Percentiles rank a stretch among this genome's conserved stretches.
These are phyloP conservation scores for Annona cherimola DNA, from an alignment of 164 flowering plant genomes.

Conservation along the genomic window DNA sequence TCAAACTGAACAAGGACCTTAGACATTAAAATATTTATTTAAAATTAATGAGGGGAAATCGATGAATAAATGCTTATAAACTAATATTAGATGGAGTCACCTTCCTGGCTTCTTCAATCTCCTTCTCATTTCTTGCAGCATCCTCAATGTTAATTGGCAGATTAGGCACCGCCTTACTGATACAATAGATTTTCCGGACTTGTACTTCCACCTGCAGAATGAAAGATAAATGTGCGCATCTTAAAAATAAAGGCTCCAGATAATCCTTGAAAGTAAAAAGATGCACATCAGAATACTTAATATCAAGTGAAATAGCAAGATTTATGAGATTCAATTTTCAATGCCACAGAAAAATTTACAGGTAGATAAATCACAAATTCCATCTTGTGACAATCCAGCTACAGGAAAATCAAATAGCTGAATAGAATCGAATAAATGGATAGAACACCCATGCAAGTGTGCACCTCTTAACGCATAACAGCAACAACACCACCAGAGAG, in stretches of 20 bases:
- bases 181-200: slow-evolving; percentile 58
- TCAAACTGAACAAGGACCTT: too few species aligned
- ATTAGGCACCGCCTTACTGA: slow-evolving; percentile 62
- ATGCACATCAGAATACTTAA: not conserved
- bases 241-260: too few species aligned
- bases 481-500: not conserved
- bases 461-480: not conserved
- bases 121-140: slow-evolving; percentile 84
- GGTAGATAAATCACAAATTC: not conserved
- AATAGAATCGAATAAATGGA: too few species aligned
- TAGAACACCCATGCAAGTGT: not conserved
- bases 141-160: slow-evolving; percentile 86
- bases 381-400: not conserved
- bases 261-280: not conserved
- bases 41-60: not conserved
- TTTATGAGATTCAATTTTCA: not conserved
- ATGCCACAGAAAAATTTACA: not conserved
- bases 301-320: not conserved
- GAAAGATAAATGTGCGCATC: not conserved
- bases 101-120: slow-evolving; percentile 66
- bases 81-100: slow-evolving; percentile 18
- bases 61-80: too few species aligned
- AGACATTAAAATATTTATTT: too few species aligned
- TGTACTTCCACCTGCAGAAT: slow-evolving; percentile 73
- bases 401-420: too few species aligned